Base-by-base conservation (phyloP, 768 basidiomycete species). In the Leucocoprinus birnbaumii region DNA sequence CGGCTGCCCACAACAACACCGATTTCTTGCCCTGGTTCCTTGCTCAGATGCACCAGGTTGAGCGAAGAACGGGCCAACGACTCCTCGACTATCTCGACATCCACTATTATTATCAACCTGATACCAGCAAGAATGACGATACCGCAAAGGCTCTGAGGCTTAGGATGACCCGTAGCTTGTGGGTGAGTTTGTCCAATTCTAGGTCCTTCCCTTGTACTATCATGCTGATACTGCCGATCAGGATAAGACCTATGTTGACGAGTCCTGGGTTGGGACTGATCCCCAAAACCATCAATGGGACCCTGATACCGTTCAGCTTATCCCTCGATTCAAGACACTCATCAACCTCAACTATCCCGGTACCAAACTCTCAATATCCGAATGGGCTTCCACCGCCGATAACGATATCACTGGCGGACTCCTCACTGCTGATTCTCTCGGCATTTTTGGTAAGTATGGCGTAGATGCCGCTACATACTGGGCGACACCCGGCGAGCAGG, bases 1-100 rank as follows among this genome's bases (percentile, higher is more conserved):
- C 72, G 35, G 69, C 74, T 11, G 80, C 80, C 3, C 80, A 82
- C 62, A 51, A 71, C 60, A 79, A 80, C 59, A 75, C 69, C 27
- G 80, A 82, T 62, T 82, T 80, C 70, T 50, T 82, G 4, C 80
- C 80, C 14, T 82, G 80, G 80, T 80, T 82, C 75, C 67, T 82
- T 44, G 47, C 63, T 16, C 66, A 81, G 63, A 80, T 82, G 79
- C 71, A 73, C 34, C 58, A 66, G 6, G 66, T 68, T 3, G 72
- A 74, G 40, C 59, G 58, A 8, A 64, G 55, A 1, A 57, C 63
- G 11, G 74, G 77, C 2, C 70, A 75, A 58, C 68, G 80, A 14
- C 65, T 80, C 21, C 65, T 82, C n/a, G 80, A 82, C 61, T 80
- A 74, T 63, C 74, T 82, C 51, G 80, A 80, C 60, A 74, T 82